Base-by-base conservation (phyloP, 805 yeast genomes). In the Saccharomycodes ludwigii region DNA sequence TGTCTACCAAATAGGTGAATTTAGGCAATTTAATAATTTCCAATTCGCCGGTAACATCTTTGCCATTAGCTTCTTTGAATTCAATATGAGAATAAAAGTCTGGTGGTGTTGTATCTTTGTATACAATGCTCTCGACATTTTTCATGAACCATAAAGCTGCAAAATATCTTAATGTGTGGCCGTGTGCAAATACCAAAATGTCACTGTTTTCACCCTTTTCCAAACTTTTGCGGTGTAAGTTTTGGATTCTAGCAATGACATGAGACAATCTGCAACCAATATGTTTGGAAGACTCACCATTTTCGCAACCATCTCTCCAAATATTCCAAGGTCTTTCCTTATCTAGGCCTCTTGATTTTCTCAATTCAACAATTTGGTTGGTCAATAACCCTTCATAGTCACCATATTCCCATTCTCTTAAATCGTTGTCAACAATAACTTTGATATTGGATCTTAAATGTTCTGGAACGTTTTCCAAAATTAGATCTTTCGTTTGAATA, bases 381-480 rank as follows among this genome's bases (percentile, higher is more conserved):
- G 94, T 79, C 35, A 66, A 50, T 42, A 75, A 54, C 4, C 97
- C 97, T 62, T 88, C 97, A 54, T 88, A 88, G 48, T 82, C 91
- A 43, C 97, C 97, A 47, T 88, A 88, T 42, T 83, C 93, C 96
- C 96, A 88, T 58, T 88, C 97, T 44, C 91, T 69, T 30, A 85
- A 56, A 46, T 83, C 85, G 30, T 80, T 73, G 40, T 74, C 77
- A 13, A 65, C 65, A 35, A 61, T 56, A 27, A 66, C 46, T 6
- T 65, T 59, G 30, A 76, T 64, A 5, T 54, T 40, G 7, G 61
- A 40, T 37, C 57, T 63, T 12, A 61, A 56, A 17, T 59, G 61
- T 10, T 58, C 64, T 16, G 64, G 61, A 27, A 75, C 47, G 4
- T 59, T 49, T 35, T 66, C 70, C 26, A 79, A 54, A 12, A 85